Evolutionary conservation across 768 basidiomycete species (phyloP), one percentile per base, ranked within the genome.

Genomic region (Lentinula detonsa): DNA sequence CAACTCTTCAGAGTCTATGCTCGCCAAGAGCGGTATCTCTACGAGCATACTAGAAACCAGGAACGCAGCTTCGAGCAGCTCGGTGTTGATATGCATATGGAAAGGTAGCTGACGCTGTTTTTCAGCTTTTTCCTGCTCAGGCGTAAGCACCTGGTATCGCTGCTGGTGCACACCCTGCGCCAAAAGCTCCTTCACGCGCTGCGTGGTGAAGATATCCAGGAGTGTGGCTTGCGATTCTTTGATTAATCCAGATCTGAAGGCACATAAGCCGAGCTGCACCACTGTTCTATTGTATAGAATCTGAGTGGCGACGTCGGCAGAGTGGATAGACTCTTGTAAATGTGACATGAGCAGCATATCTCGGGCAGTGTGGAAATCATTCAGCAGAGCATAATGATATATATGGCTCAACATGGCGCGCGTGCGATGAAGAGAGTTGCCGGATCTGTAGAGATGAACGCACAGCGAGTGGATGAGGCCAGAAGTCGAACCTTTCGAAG

Each of bases 1-100:
- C 74, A 87, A 84, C 74, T 97, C 95, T 70, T 98, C 95, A 2
- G 90, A 91, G 64, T 97, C 94, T 63, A 95, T 91, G 72, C 91
- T 94, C 3, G 97, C 97, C 16, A 98, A 78, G 23, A 98, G 76
- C 2, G 97, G 97, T 16, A 99, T 95, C 76, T 98, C 97, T 42
- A 98, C 90, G 40, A 99, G 83, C 97, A 99, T 99, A 76, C 95
- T 98, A 15, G 93, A 95, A 16, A 97, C 95, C 46, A 99, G 82
- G 80, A 98, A 99, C 1, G 94, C 97, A 18, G 95, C 95, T 74
- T 98, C 97, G 59, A 98, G 79, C 8, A 99, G 81, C 74, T 98
- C 97, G 13, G 97, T 93, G 77, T 98, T 99, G 75, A 98, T 95
- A 74, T 99, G 97, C 90, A 98, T 91, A 74, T 99, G 97, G 88